Evolutionary conservation across 805 yeast species (phyloP).

Genomic region (Candida nemodendra): DNA sequence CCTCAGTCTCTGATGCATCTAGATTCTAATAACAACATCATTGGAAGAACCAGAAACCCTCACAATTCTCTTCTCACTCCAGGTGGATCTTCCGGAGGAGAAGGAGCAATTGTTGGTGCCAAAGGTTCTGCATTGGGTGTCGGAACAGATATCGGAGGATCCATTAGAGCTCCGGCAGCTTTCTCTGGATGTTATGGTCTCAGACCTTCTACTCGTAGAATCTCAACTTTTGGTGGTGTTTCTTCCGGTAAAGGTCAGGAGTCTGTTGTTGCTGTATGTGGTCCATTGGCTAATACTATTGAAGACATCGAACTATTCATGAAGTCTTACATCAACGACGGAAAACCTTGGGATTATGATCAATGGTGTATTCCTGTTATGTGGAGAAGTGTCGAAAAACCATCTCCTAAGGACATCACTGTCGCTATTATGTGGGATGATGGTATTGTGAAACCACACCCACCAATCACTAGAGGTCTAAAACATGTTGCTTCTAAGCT

Average conservation of each 20-base stretch:
- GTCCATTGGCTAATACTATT: slow-evolving; percentile 63
- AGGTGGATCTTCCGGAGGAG: slow-evolving; percentile 78
- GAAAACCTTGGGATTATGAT: slow-evolving; percentile 60
- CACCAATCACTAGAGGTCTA: slow-evolving; percentile 61
- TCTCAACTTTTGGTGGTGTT: slow-evolving; percentile 47
- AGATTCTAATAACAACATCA: slow-evolving; percentile 59
- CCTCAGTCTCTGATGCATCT: slow-evolving; percentile 72
- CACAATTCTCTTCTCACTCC: slow-evolving; percentile 55
- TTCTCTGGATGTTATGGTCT: slow-evolving; percentile 61
- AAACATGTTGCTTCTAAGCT: slow-evolving; percentile 53
- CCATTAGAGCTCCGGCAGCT: slow-evolving; percentile 68
- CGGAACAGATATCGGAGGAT: slow-evolving; percentile 74
- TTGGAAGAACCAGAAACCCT: slow-evolving; percentile 60
- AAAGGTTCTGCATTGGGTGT: slow-evolving; percentile 62
- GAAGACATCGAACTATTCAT: slow-evolving; percentile 70
- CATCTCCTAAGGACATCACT: slow-evolving; percentile 44
- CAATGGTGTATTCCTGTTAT: slow-evolving; percentile 47
- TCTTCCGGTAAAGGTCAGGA: slow-evolving; percentile 63
- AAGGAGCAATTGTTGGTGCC: slow-evolving; percentile 60
- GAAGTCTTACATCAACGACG: slow-evolving; percentile 58
- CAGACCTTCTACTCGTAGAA: slow-evolving; percentile 59
- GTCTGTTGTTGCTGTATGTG: slow-evolving; percentile 61
- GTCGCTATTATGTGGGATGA: slow-evolving; percentile 65
- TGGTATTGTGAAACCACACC: slow-evolving; percentile 63
- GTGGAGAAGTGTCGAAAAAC: slow-evolving; percentile 47